Percentiles rank a stretch among this genome's conserved stretches.
Conservation (phyloP, 305 asterid species). For the Ajuga reptans region DNA sequence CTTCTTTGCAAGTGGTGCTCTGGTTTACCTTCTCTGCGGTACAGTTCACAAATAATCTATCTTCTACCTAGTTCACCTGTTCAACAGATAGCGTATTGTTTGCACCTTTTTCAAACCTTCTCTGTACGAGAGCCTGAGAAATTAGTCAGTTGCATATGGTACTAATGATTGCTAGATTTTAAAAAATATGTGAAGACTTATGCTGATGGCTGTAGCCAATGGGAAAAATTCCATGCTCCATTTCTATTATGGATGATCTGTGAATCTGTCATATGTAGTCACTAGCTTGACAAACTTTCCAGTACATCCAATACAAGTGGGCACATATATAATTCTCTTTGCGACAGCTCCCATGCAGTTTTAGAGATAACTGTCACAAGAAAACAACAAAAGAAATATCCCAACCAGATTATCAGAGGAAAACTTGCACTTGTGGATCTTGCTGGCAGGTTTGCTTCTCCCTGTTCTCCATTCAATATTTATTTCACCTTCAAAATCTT, state of each 20-base stretch:
- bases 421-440: constrained; percentile 93
- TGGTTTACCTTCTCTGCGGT: background rate
- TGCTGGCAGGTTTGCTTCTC: constrained; percentile 72
- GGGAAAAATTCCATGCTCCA: constrained; percentile 2
- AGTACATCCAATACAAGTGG: constrained; percentile 14
- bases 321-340: constrained; percentile 16
- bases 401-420: constrained; percentile 77
- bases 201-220: constrained; percentile 3
- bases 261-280: background rate
- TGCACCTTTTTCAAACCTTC: constrained; percentile 4
- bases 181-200: background rate
- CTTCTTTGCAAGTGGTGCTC: background rate
- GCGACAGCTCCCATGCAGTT: constrained; percentile 84
- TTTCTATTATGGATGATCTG: constrained; percentile 12
- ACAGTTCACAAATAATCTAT: background rate
- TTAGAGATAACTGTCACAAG: constrained; percentile 74
- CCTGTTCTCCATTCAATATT: constrained; percentile 17
- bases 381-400: constrained; percentile 55
- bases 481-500: constrained; percentile 8
- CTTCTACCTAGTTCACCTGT: constrained; percentile 12
- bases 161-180: background rate
- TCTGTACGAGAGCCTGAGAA: background rate
- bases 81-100: constrained; percentile 11
- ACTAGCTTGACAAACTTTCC: constrained; percentile 4
- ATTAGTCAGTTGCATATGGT: constrained; percentile 4